Percentiles rank a stretch among this genome's conserved stretches.
Conservation (phyloP, 257 asterid genomes). For the Thymus mandschuricus region DNA sequence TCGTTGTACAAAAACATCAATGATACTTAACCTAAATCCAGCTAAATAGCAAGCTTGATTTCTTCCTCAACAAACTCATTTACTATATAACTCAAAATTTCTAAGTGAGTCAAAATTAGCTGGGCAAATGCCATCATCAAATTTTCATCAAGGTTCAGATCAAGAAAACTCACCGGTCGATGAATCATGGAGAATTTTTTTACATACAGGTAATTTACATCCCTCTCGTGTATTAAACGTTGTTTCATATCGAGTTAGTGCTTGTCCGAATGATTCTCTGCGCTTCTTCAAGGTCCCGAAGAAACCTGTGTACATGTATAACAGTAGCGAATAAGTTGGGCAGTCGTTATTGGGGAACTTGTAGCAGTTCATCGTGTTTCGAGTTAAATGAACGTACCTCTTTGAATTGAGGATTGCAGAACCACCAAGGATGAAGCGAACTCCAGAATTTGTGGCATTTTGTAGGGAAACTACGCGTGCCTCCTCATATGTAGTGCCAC, state of each 20-base stretch:
- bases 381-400: constrained; percentile 50
- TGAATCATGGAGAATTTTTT: constrained; percentile 30
- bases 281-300: constrained; percentile 95
- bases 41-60: neutral
- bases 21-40: constrained; percentile 11
- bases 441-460: constrained; percentile 80
- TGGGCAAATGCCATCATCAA: constrained; percentile 20
- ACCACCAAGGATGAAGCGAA: constrained; percentile 95
- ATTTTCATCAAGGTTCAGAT: constrained; percentile 24
- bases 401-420: constrained; percentile 84
- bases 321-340: constrained; percentile 1
- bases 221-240: neutral
- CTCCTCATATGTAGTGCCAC: constrained; percentile 98
- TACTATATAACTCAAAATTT: constrained; percentile 20
- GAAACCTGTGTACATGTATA: constrained; percentile 58
- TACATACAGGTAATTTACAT: constrained; percentile 29
- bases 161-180: constrained; percentile 27
- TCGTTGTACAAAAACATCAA: constrained; percentile 18
- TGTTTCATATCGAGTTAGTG: constrained; percentile 56
- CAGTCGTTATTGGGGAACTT: constrained; percentile 10
- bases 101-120: constrained; percentile 24
- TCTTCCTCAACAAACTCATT: constrained; percentile 15
- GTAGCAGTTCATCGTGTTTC: neutral
- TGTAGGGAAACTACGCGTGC: constrained; percentile 84
- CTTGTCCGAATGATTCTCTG: constrained; percentile 74